Evolutionary conservation across 2,329 filamentous ascomycete genomes (phyloP).

Genomic region (Aspergillus amoenus): DNA sequence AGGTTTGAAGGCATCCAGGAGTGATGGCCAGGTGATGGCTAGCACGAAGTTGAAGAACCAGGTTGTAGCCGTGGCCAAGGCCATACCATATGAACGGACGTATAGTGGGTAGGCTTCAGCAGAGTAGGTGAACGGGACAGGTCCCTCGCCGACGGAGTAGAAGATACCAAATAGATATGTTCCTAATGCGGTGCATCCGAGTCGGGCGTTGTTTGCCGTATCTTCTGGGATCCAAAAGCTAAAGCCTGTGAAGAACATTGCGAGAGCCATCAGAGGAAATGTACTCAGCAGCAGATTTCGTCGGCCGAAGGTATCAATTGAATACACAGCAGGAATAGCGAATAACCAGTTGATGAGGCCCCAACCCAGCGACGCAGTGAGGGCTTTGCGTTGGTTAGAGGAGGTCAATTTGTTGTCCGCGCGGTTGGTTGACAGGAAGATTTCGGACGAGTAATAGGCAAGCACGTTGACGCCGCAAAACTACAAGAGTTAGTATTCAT

Average conservation of each 20-base stretch:
- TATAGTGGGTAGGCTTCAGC: slow-evolving; percentile 67
- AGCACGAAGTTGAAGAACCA: slow-evolving; percentile 60
- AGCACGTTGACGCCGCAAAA: slow-evolving; percentile 50
- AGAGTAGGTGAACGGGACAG: slow-evolving; percentile 66
- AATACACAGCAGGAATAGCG: slow-evolving; percentile 62
- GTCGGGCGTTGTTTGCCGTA: slow-evolving; percentile 32
- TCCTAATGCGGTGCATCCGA: slow-evolving; percentile 44
- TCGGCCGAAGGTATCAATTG: slow-evolving; percentile 68
- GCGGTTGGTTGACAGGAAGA: slow-evolving; percentile 52
- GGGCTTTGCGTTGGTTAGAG: slow-evolving; percentile 51
- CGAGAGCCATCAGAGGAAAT: slow-evolving; percentile 62
- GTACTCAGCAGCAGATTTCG: slow-evolving; percentile 63
- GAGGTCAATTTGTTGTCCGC: slow-evolving; percentile 22
- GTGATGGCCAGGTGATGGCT: slow-evolving; percentile 54
- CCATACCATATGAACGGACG: slow-evolving; percentile 63
- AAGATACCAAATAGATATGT: slow-evolving; percentile 47
- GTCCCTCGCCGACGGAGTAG: slow-evolving; percentile 60
- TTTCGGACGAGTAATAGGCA: slow-evolving; percentile 61
- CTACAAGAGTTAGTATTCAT: neutral
- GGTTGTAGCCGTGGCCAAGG: slow-evolving; percentile 61
- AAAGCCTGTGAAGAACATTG: slow-evolving; percentile 54
- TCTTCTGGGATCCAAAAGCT: slow-evolving; percentile 51
- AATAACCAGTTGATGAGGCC: slow-evolving; percentile 66
- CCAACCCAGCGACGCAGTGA: slow-evolving; percentile 59
- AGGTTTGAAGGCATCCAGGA: slow-evolving; percentile 48